Evolutionary conservation across 225 moss, liverwort and hornwort species (phyloP), one percentile per base, ranked within the genome.

Genomic region (Straminergon stramineum): DNA sequence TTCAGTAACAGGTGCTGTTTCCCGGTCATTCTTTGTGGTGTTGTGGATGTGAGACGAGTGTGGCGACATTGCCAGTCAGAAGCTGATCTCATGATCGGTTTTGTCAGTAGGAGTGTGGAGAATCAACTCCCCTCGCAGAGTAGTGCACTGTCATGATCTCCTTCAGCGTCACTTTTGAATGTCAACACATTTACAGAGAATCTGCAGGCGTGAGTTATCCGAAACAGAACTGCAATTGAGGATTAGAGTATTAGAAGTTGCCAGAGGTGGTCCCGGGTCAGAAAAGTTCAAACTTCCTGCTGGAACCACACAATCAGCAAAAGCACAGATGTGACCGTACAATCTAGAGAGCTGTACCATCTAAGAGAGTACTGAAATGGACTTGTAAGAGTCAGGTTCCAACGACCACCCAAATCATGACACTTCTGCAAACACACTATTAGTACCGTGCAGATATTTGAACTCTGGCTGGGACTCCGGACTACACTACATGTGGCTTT

Each of bases 81-180:
- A 43, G 57, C 58, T 81, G 71, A 58, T 86, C 52, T 66, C 67
- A 67, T 87, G 32, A 67, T 87, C 73, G 64, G 56, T 32, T 64
- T 71, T 84, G 89, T 91, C 89, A 91, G 91, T 79, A 35, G 58
- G 51, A 65, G 58, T 91, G 75, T 69, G 66, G 67, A 83, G 64
- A 63, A 87, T 62, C 65, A 73, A 71, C 60, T n/a, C 56, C 48
- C 8, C 23, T 71, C 63, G 31, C 30, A 68, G 56, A 80, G 52
- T 52, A 39, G 61, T 73, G 55, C 64, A 26, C 62, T 57, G 52
- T 74, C 85, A 87, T 52, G 63, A 85, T 90, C 74, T 83, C 39
- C 39, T 37, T 45, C 71, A 87, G 39, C 32, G 64, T 51, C 41
- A 64, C 71, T 78, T 90, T 70, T 77, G 85, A 85, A 77, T 83